Base-by-base conservation (phyloP, 805 yeast genomes). In the Candida railenensis region DNA sequence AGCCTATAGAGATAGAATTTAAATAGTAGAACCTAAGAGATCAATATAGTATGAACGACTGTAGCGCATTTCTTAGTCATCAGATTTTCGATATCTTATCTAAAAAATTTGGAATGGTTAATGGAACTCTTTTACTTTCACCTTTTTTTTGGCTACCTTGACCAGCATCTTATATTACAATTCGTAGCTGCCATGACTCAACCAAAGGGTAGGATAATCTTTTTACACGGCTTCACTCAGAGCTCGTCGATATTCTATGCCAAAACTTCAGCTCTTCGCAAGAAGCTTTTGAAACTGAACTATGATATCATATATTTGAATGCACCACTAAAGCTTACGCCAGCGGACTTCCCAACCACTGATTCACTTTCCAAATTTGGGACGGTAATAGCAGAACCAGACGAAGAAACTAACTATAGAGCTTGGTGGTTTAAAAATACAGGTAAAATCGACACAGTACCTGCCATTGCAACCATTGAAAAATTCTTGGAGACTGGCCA, bases 191-290 rank as follows among this genome's bases (percentile, higher is more conserved):
- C 37, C 8, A 34, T 34, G 37, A 15, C 22, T 21, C 25, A 37
- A 20, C 14, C 36, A 37, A 66, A 63, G 39, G 77, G 73, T 11
- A 83, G 82, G 54, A 74, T 92, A 22, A 71, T 92, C n/a, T 92
- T 94, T 65, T 70, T 94, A 22, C 99, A 92, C 54, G 98, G 99
- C 0, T 90, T 83, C 65, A 81, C 91, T 14, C 96, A 92, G 72
- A 85, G 83, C 51, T 92, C 92, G 4, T 76, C 85, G 37, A 76
- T 85, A 12, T 92, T 92, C 67, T 85, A 95, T 45, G 88, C 86
- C 55, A 92, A 94, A 64, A 84, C 97, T 0, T 83, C 96, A 1
- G 97, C 96, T 2, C 76, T 92, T 22, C 76, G 98, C 52, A 92
- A 94, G 57, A 77, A 82, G 38, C 69, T 94, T 49, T 76, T 80